Conservation (phyloP, 129 eudicot species). For the Artemisia tridentata region DNA sequence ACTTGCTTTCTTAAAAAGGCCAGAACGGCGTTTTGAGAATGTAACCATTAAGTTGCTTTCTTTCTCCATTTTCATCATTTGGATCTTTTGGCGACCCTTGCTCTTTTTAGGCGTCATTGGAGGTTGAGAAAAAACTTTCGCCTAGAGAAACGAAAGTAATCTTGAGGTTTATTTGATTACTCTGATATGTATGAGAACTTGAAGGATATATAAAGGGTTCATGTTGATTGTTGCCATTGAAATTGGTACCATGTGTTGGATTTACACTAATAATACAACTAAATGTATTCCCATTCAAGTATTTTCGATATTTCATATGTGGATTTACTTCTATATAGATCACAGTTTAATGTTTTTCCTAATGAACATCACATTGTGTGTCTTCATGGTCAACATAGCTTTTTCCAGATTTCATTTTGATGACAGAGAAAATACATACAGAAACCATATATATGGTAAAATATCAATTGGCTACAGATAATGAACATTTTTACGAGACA, state of each 20-base stretch:
- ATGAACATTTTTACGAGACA: background rate
- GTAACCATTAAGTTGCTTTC: conserved; percentile 54
- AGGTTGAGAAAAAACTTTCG: background rate
- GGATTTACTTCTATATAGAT: background rate
- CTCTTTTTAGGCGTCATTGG: conserved; percentile 30
- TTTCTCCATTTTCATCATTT: conserved; percentile 45
- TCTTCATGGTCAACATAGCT: background rate
- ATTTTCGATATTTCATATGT: background rate
- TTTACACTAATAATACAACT: background rate
- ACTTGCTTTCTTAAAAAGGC: conserved; percentile 60
- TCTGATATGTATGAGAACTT: background rate
- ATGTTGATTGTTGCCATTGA: background rate
- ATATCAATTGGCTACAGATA: no score
- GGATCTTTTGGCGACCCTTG: conserved; percentile 56
- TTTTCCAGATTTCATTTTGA: background rate
- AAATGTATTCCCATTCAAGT: conserved; percentile 6
- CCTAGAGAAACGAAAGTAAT: background rate
- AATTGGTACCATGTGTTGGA: background rate
- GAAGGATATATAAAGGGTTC: conserved; percentile 11
- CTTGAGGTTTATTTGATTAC: background rate
- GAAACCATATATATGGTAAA: background rate
- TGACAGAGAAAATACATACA: background rate
- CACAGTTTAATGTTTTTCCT: background rate
- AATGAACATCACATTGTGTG: background rate
- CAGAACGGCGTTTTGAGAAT: conserved; percentile 55